Base-by-base conservation (phyloP, 345 rosid species). In the Ceriops decandra region DNA sequence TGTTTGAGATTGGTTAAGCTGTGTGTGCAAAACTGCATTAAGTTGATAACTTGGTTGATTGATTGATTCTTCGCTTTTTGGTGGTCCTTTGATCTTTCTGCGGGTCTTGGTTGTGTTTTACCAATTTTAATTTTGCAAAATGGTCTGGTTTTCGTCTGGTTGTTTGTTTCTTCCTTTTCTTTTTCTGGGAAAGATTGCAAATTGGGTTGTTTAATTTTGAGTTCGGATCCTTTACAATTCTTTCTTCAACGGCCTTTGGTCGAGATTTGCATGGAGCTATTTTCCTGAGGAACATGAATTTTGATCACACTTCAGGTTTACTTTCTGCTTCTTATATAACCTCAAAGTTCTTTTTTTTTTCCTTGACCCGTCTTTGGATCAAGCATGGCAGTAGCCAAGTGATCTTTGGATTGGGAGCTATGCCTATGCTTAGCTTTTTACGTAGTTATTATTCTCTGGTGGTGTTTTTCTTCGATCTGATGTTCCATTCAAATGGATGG, bases 51-150 rank as follows among this genome's bases (percentile, higher is more conserved):
- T 70, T 51, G 47, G 56, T 67, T 70, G 62, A 62, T 47, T 66
- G 22, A 54, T 52, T 82, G 49, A 46, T 70, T 76, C 59, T 66
- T 66, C 76, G 16, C 51, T 57, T 65, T 53, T 42, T 16, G 56
- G 73, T 73, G 85, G 78, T 77, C 73, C 80, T 65, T 72, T 67
- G 66, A 68, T 56, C 60, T 36, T 64, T 74, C 38, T 63, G 32
- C 26, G 54, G n/a, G 21, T 52, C 57, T 64, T 68, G 33, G 58
- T 54, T 26, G 26, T 35, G 30, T 76, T 24, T 64, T 56, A 7
- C 56, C 35, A 66, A 69, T 68, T 30, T 30, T 35, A 56, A 56
- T 56, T 24, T 24, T 24, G 1, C 24, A 8, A 1, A 5, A 16
- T 35, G 28, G 31, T 33, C 21, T 27, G 38, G 53, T 52, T 58